Base-by-base conservation (phyloP, 1,284 basidiomycete genomes). In the Microbotryum lychnidis-dioicae region DNA sequence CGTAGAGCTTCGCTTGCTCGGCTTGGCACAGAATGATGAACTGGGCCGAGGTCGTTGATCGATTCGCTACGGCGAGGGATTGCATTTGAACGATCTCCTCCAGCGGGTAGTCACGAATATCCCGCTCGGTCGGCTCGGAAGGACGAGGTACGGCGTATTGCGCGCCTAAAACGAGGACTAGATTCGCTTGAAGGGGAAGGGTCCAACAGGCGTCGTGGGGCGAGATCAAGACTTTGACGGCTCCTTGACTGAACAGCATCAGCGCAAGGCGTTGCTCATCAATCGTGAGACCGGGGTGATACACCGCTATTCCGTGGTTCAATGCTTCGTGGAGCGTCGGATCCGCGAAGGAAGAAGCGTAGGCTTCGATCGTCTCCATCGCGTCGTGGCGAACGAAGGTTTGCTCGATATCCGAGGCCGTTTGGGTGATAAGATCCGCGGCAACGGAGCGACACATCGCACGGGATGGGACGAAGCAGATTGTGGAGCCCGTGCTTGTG, bases 391-490 rank as follows among this genome's bases (percentile, higher is more conserved):
- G 81, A 70, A 67, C 65, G 61, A 69, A 69, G 4, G 61, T 62
- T 25, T 58, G 56, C 44, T 84, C 84, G 72, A 82, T 82, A 68
- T 89, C 84, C 58, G 91, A 80, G 0, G 89, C 88, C 62, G 87
- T 87, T 70, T 89, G 87, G 2, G 89, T 96, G 73, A 96, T 83
- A 62, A 99, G 81, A 71, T 97, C 91, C 51, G 81, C 79, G 2
- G 90, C 91, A 3, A 90, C 83, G 2, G 80, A 73, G n/a, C 80
- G 78, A 71, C 90, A 92, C 68, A 92, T 89, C n/a, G 78, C 78
- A 21, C 84, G 82, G 23, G 91, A 92, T 4, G 96, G 89, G 0
- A 94, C 88, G 74, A 98, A 94, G n/a, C 97, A 79, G 66, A 99
- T 82, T 0, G 86, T 83, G 2, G 73, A 68, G 2, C 72, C 72